Evolutionary conservation across 305 asterid genomes (phyloP), one percentile per base, ranked within the genome.

Genomic region (Fraxinus baroniana): DNA sequence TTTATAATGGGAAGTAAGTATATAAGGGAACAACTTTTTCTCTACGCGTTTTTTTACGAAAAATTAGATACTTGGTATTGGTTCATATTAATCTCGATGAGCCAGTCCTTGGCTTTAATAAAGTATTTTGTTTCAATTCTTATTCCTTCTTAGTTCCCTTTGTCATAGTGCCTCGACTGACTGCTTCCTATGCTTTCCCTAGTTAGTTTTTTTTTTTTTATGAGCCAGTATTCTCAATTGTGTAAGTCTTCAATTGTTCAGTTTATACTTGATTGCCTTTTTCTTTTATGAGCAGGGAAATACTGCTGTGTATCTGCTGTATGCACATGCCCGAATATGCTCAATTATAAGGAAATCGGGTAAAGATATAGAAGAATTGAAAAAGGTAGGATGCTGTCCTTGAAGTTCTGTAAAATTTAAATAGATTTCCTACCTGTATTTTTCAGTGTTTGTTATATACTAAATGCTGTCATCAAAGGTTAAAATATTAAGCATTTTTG

Each of bases 291-390:
- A 22, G 81, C 95, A 96, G 98, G 99, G 99, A 76, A 93, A 96
- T 82, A 96, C 98, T 44, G 98, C 99, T 84, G 99, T 96, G 18
- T 96, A 96, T 86, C 85, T 96, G 89, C 85, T 91, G 82, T 96
- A 94, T 85, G 99, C 98, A 44, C 99, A 96, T 90, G 98, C 99
- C 88, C 94, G 98, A 82, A 93, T 96, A 80, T 92, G 98, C 93
- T 96, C 98, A 80, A 94, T 96, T 39, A 96, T 96, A 90, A 87
- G 94, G 90, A 96, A 87, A 87, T 94, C 97, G 0, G 94, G 95
- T 79, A 92, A 84, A 87, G 97, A 93, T 83, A 86, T 94, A 18
- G 95, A 93, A 74, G 93, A 96, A 83, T 74, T 96, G 82, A 92
- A 91, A 85, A 82, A 86, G 97, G 99, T 92, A 86, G 12, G 39